Conservation (phyloP, 139 green algal species). For the Nannochloris sp. region DNA sequence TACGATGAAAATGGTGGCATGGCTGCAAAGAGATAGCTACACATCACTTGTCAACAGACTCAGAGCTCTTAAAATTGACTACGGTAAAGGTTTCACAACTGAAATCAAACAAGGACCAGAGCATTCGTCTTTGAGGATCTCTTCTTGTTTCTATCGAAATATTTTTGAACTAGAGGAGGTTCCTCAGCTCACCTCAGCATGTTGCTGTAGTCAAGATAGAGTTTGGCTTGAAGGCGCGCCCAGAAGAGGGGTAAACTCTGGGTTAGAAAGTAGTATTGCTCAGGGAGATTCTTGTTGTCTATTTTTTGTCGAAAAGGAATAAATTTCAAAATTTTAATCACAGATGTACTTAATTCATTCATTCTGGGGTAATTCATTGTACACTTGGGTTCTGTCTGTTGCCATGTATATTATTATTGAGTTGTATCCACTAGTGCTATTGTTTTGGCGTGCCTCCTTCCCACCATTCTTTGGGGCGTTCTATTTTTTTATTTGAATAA, state of each 20-base stretch:
- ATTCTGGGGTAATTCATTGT: too few species aligned
- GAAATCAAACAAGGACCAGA: not conserved
- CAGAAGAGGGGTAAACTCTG: not conserved
- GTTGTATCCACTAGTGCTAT: too few species aligned
- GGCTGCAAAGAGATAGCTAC: constrained; percentile 18
- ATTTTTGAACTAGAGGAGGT: constrained; percentile 21
- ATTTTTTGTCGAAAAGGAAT: constrained; percentile 2
- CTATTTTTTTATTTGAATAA: constrained; percentile 19
- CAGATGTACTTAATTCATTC: too few species aligned
- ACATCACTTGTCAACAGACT: constrained; percentile 8
- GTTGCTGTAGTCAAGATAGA: constrained; percentile 33
- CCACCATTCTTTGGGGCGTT: constrained; percentile 7
- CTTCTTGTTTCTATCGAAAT: constrained; percentile 24
- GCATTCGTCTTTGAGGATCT: constrained; percentile 20
- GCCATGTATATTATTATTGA: too few species aligned
- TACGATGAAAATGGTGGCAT: constrained; percentile 3
- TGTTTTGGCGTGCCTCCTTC: not conserved
- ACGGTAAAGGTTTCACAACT: constrained; percentile 20
- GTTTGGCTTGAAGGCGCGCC: not conserved
- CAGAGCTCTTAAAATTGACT: constrained; percentile 26
- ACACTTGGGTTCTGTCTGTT: too few species aligned
- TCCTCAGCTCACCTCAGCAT: constrained; percentile 19
- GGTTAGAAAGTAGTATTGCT: not conserved
- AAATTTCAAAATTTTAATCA: too few species aligned
- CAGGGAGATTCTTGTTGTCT: not conserved